Evolutionary conservation across 106 monocot genomes (phyloP).

Genomic region (Allium sativum): DNA sequence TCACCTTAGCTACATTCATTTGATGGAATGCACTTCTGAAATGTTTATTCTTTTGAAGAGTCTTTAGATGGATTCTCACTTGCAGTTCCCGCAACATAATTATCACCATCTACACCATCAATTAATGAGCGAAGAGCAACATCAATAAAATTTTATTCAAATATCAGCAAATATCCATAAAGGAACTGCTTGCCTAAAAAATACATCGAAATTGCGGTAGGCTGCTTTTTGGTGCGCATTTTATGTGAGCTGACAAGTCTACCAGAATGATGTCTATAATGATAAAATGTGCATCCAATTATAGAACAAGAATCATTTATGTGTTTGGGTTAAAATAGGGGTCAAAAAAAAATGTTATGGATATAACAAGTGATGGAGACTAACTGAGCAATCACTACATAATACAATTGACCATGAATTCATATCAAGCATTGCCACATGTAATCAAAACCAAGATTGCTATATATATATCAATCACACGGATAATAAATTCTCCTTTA

Average conservation of each 20-base stretch:
- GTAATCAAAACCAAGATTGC: constrained; percentile 10
- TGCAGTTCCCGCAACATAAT: constrained; percentile 1
- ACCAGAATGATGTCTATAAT: constrained; percentile 52
- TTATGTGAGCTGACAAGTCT: constrained; percentile 24
- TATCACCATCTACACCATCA: constrained; percentile 21
- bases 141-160: too few species aligned
- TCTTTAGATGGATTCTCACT: constrained; percentile 13
- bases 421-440: constrained; percentile 71
- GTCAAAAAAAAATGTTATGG: constrained; percentile 24
- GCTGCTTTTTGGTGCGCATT: constrained; percentile 38
- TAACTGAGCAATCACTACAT: constrained; percentile 27
- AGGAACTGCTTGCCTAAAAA: constrained; percentile 72
- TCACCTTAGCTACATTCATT: constrained; percentile 17
- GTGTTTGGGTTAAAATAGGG: constrained; percentile 11
- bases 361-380: constrained; percentile 50
- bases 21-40: constrained; percentile 9
- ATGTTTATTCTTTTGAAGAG: constrained; percentile 14
- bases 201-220: constrained; percentile 76
- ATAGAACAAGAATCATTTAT: constrained; percentile 47
- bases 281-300: constrained; percentile 47
- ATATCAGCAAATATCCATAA: background rate
- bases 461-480: background rate
- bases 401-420: constrained; percentile 47
- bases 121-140: too few species aligned
- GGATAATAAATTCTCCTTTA: too few species aligned